Evolutionary conservation across 352 stramenopile species (phyloP).

Genomic region (Albugo candida): DNA sequence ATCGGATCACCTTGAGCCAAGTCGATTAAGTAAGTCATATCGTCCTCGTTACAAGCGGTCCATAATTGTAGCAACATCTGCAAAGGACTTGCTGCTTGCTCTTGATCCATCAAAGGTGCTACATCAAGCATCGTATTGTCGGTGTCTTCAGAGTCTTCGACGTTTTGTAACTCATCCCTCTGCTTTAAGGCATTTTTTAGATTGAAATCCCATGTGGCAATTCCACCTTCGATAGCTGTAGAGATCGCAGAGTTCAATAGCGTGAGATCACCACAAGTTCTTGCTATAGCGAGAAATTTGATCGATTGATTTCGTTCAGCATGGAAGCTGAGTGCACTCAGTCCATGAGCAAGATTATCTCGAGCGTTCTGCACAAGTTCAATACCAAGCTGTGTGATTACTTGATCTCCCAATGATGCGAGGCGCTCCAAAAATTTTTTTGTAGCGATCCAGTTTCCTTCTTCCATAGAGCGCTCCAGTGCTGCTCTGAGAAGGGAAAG

Average conservation of each 20-base stretch:
- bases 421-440: conserved; percentile 30
- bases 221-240: conserved; percentile 24
- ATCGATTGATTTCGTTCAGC: conserved; percentile 54
- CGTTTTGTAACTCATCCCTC: conserved; percentile 23
- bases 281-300: conserved; percentile 52
- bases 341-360: conserved; percentile 11
- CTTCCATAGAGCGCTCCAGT: conserved; percentile 37
- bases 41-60: too few species aligned
- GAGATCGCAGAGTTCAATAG: conserved; percentile 48
- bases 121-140: too few species aligned
- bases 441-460: conserved; percentile 45
- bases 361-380: conserved; percentile 1
- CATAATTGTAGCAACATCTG: too few species aligned
- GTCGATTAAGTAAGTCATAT: too few species aligned
- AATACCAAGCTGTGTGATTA: conserved; percentile 2
- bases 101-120: too few species aligned
- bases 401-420: conserved; percentile 14
- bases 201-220: conserved; percentile 70
- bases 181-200: conserved; percentile 55
- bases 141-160: too few species aligned
- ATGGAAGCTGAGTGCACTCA: conserved; percentile 17
- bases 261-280: conserved; percentile 44
- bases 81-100: too few species aligned
- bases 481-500: conserved; percentile 6
- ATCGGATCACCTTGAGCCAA: too few species aligned